Percentiles rank a stretch among this genome's conserved stretches.
Conservation (phyloP, 2,329 filamentous ascomycete genomes). For the Arachnomyces sp. region DNA sequence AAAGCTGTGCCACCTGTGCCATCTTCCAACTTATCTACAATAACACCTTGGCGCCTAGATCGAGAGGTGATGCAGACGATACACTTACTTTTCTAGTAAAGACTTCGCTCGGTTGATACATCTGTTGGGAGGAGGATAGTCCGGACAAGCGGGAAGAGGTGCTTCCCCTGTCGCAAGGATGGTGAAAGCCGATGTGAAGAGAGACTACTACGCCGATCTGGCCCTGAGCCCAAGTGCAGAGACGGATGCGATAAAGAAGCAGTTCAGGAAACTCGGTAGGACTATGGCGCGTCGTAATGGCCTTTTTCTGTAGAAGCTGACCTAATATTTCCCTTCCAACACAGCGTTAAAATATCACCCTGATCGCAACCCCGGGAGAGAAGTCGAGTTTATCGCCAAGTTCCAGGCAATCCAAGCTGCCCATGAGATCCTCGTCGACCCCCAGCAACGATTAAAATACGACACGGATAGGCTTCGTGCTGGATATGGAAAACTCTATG, state of each 20-base stretch:
- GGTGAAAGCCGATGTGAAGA: slow-evolving; percentile 59
- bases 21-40: too few relatives aligned
- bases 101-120: not conserved
- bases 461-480: slow-evolving; percentile 52
- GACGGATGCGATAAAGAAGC: slow-evolving; percentile 70
- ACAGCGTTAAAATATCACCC: slow-evolving; percentile 77
- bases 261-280: slow-evolving; percentile 73
- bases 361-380: slow-evolving; percentile 76
- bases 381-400: slow-evolving; percentile 68
- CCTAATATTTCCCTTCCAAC: slow-evolving; percentile 11
- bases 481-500: slow-evolving; percentile 27
- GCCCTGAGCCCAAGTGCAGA: slow-evolving; percentile 61
- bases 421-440: slow-evolving; percentile 64
- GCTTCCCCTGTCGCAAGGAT: slow-evolving; percentile 39
- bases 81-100: too few relatives aligned
- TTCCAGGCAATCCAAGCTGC: slow-evolving; percentile 83
- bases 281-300: slow-evolving; percentile 2
- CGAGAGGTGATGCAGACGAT: too few relatives aligned
- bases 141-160: not conserved
- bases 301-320: slow-evolving; percentile 6
- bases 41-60: too few relatives aligned
- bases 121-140: not conserved
- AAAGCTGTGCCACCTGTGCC: too few relatives aligned
- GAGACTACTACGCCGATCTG: slow-evolving; percentile 80
- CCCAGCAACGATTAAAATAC: slow-evolving; percentile 51